Evolutionary conservation across 306 rosid species (phyloP), one percentile per base, ranked within the genome.

Genomic region (Dryas drummondii): DNA sequence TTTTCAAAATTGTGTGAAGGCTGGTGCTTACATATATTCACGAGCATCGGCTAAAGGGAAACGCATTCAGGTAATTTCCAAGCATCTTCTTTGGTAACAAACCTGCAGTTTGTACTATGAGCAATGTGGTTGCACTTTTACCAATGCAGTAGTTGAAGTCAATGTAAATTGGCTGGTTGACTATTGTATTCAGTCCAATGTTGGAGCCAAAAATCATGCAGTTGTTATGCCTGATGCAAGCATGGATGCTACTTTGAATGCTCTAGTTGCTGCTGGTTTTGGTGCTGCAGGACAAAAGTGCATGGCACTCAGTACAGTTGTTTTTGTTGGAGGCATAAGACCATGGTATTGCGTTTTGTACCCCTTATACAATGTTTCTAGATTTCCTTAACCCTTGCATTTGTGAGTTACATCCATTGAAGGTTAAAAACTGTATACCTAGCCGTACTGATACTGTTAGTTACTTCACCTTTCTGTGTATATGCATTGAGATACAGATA

Each of bases 221-320:
- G 84, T 94, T 63, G 91, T 94, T 79, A 79, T 94, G 91, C 96
- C 97, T 73, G 98, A 94, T 84, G 97, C 98, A 51, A 86, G 82
- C 53, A 78, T 81, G 73, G 96, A 91, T 82, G 91, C 97, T 70
- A 86, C 98, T 71, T 4, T 91, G 80, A 94, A 88, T 77, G 93
- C 98, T 77, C 44, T 94, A 78, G 86, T 85, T 45, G 97, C 97
- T 27, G 98, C 98, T 72, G 97, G 97, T 69, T 94, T 94, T 83
- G 98, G 98, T 81, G 98, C 98, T 62, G 97, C 98, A 66, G 98
- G 98, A 73, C 98, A 94, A 77, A 87, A 96, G 79, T 94, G 98
- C 86, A 94, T 91, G 97, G 97, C 98, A 67, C 97, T 94, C 68
- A 91, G 98, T 81, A 88, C 97, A 6, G 91, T 92, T 87, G 84